These are phyloP conservation scores for Yamadazyma phyllophila DNA, from an alignment of 805 yeast genomes.

Conservation along the genomic window DNA sequence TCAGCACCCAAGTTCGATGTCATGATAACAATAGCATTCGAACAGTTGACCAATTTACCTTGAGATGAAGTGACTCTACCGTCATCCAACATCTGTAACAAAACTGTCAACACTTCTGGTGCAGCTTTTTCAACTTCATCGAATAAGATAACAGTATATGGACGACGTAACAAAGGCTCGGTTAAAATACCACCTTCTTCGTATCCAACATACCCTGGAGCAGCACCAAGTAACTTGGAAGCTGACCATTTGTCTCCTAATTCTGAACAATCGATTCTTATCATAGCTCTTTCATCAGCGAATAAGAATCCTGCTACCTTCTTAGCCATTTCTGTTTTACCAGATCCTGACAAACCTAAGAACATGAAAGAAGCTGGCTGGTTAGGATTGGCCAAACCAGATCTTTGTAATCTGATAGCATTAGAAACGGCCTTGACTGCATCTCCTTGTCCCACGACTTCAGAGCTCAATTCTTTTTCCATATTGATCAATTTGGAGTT, in stretches of 20 bases:
- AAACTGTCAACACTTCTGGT: conserved; percentile 91
- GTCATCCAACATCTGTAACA: conserved; percentile 91
- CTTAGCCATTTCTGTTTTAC: conserved; percentile 97
- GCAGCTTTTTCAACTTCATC: conserved; percentile 99
- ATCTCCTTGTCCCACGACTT: conserved; percentile 92
- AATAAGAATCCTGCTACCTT: conserved; percentile 94
- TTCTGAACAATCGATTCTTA: conserved; percentile 97
- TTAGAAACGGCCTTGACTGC: conserved; percentile 96
- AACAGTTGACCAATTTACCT: conserved; percentile 90
- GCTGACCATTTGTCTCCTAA: conserved; percentile 93
- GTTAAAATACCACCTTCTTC: conserved; percentile 97
- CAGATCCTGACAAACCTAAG: conserved; percentile 94
- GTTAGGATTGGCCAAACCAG: conserved; percentile 93
- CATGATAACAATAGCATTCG: conserved; percentile 91
- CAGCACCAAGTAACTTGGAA: conserved; percentile 92
- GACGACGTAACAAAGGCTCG: conserved; percentile 84
- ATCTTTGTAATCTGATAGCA: conserved; percentile 87
- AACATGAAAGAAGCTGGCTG: conserved; percentile 96
- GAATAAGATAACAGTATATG: conserved; percentile 92
- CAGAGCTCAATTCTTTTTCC: conserved; percentile 80
- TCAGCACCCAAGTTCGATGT: conserved; percentile 97
- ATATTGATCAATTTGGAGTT: conserved; percentile 89
- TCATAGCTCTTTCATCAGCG: conserved; percentile 95
- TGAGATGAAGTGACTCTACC: conserved; percentile 94
- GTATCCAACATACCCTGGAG: conserved; percentile 93